phyloP scores from a whole-genome alignment of 129 eudicot genomes.

The Solidago caesia region DNA sequence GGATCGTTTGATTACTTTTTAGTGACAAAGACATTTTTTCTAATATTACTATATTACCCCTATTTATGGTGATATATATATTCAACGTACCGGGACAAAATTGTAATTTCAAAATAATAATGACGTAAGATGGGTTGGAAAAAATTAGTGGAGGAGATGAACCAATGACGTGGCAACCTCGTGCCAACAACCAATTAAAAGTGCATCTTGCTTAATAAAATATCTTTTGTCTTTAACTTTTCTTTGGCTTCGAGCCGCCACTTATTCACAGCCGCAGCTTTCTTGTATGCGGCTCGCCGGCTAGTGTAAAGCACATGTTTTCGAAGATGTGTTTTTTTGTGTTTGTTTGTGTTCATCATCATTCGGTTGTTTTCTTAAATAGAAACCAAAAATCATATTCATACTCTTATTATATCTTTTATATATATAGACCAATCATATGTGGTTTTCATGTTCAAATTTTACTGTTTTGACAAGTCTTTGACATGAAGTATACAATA shows the following conservation, averaged over 20 bases:
- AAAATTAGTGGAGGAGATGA: constrained; percentile 60
- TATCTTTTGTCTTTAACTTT: constrained; percentile 21
- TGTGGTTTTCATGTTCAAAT: too few species aligned
- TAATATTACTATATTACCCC: constrained; percentile 36
- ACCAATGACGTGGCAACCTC: constrained; percentile 56
- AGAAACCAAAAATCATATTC: too few species aligned
- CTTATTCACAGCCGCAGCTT: constrained; percentile 19
- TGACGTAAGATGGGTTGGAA: constrained; percentile 30
- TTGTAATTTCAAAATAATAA: neutral
- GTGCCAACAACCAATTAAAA: constrained; percentile 43
- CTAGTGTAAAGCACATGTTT: neutral
- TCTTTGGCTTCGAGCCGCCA: constrained; percentile 33
- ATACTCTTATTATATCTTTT: too few species aligned
- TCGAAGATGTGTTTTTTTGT: neutral
- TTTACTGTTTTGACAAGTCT: too few species aligned
- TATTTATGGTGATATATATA: neutral
- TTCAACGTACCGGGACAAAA: constrained; percentile 12
- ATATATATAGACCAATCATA: too few species aligned
- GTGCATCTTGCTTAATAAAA: constrained; percentile 20
- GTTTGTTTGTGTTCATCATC: neutral
- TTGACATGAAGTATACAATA: too few species aligned
- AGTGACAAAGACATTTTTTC: constrained; percentile 39
- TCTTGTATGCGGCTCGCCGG: constrained; percentile 25
- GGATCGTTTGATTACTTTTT: constrained; percentile 54
- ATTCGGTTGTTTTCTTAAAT: neutral